Percentiles rank a stretch among this genome's conserved stretches.
Evolutionary conservation across 169 alveolate species (phyloP).

Genomic region (Plasmodium billcollinsi): DNA sequence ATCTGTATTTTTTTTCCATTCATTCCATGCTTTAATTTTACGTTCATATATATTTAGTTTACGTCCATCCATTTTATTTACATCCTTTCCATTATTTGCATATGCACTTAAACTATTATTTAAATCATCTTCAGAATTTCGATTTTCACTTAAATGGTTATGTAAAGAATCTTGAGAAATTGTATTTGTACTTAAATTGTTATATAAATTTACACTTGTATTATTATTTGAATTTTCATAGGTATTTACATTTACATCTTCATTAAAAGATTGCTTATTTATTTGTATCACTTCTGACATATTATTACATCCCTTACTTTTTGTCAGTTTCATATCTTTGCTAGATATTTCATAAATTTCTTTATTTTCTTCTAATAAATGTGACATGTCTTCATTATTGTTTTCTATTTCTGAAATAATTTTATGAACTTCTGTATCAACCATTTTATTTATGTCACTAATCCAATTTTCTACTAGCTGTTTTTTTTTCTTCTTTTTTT

Average conservation of each 20-base stretch:
- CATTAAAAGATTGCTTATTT: no score
- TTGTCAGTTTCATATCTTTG: neutral
- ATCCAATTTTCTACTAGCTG: constrained; percentile 31
- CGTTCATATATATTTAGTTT: neutral
- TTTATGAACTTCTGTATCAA: constrained; percentile 12
- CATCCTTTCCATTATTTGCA: neutral
- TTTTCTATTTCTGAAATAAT: constrained; percentile 25
- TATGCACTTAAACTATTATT: neutral
- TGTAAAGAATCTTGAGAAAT: no score
- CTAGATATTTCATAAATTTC: no score
- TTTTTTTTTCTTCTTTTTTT: constrained; percentile 1
- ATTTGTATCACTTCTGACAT: neutral
- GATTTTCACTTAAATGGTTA: no score
- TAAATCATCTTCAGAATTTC: no score
- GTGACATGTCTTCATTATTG: neutral
- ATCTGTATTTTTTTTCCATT: constrained; percentile 29
- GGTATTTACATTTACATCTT: neutral
- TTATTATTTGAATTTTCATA: neutral
- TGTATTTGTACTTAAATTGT: no score
- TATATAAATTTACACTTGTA: no score
- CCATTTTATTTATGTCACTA: constrained; percentile 10
- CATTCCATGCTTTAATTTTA: constrained; percentile 23
- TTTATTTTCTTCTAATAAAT: no score
- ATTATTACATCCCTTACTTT: neutral
- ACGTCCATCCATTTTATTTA: constrained; percentile 1